Evolutionary conservation across 768 basidiomycete genomes (phyloP).

Genomic region (Hericium rajendrae): DNA sequence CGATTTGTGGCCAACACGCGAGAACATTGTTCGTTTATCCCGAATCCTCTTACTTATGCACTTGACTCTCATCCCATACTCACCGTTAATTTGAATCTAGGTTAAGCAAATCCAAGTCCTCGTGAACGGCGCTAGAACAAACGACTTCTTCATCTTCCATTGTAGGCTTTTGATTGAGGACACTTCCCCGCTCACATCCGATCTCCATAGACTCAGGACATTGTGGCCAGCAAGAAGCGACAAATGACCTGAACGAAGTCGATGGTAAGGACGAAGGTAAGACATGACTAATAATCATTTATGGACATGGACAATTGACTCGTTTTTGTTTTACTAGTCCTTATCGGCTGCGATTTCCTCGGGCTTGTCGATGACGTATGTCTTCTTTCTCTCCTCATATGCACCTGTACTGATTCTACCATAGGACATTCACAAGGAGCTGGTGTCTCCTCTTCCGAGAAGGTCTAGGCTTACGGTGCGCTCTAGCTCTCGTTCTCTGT

Average conservation of each 20-base stretch:
- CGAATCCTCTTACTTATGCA: neutral
- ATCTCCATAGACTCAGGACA: constrained; percentile 3
- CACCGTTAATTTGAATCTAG: neutral
- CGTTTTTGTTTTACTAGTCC: neutral
- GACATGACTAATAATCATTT: neutral
- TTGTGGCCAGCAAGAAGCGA: neutral
- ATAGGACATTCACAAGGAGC: constrained; percentile 5
- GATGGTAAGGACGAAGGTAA: constrained; percentile 1
- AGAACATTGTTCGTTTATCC: constrained; percentile 8
- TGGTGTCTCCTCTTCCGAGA: constrained; percentile 11
- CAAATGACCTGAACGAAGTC: neutral
- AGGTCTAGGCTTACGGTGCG: constrained; percentile 11
- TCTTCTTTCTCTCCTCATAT: neutral
- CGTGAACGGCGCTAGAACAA: constrained; percentile 5
- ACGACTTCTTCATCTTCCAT: constrained; percentile 12
- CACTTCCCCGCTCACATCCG: neutral
- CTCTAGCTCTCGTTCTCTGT: neutral
- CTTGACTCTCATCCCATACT: neutral
- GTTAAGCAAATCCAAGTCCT: constrained; percentile 6
- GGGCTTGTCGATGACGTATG: constrained; percentile 12
- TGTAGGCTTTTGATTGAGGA: constrained; percentile 4
- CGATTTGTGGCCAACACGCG: constrained; percentile 1
- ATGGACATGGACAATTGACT: neutral
- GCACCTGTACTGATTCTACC: neutral
- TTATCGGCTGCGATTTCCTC: constrained; percentile 2